Evolutionary conservation across 257 asterid species (phyloP).

Genomic region (Solanum pimpinellifolium): DNA sequence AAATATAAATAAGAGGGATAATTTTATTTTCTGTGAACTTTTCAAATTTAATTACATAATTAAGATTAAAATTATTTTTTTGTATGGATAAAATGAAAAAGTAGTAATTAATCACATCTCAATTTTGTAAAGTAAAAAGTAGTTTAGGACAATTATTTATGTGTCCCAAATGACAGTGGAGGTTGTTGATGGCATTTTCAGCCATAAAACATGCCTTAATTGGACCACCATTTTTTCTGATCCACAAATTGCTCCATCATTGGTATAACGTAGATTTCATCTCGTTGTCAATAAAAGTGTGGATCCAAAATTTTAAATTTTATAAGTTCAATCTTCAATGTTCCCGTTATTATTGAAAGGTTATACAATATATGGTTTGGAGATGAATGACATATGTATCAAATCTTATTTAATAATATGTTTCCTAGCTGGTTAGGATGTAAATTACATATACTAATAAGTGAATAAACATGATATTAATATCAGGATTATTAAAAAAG

Average conservation of each 20-base stretch:
- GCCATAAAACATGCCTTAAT: not conserved
- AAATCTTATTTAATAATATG: not conserved
- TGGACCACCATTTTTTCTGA: not conserved
- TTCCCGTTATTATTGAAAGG: not conserved
- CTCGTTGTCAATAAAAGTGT: not conserved
- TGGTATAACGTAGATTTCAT: not conserved
- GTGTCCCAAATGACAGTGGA: not conserved
- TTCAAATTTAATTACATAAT: no score
- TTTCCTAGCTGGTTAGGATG: not conserved
- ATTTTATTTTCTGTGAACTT: no score
- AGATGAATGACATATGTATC: not conserved
- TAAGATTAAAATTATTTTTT: no score
- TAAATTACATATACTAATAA: no score
- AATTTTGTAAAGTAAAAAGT: not conserved
- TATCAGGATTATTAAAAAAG: not conserved
- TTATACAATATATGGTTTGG: not conserved
- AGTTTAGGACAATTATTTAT: not conserved
- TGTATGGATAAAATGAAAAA: no score
- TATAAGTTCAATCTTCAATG: not conserved
- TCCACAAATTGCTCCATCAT: not conserved
- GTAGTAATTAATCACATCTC: not conserved
- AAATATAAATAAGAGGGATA: no score
- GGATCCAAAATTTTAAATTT: not conserved
- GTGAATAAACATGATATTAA: not conserved
- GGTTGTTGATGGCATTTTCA: not conserved